Base-by-base conservation (phyloP, 2,329 filamentous ascomycete species). In the Alternaria novae-zelandiae region DNA sequence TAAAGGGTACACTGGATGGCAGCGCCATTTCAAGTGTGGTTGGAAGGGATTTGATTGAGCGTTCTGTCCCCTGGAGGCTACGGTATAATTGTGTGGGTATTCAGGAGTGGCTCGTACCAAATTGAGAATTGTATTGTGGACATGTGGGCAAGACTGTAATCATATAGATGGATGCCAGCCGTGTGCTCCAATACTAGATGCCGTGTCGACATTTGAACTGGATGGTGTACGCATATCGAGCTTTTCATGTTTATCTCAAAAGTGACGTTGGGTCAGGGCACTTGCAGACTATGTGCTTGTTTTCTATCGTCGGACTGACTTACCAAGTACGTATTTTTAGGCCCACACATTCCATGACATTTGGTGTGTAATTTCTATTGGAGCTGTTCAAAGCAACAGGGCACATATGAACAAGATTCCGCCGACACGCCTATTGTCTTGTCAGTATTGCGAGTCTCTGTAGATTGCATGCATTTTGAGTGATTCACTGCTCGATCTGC, bases 1-100 rank as follows among this genome's bases (percentile, higher is more conserved):
- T 12, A 41, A 41, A 41, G 36, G 36, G 36, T 41, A 10, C 36
- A 46, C 15, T 15, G 65, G 59, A 4, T 67, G 55, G 51, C 50
- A 54, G 23, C 62, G 65, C 5, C 20, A 26, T 13, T 67, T 62
- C 17, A 43, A 53, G 20, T 67, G 65, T 26, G 59, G 28, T 6
- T 59, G 45, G 54, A 58, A 46, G 21, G 64, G 63, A 11, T 69
- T 44, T 44, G 53, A 54, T n/a, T 54, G 13, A 54, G 20, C n/a
- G 4, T 13, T 43, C n/a, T 32, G n/a, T 53, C 20, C 8, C 10
- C 28, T 5, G 13, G 11, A 17, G 21, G 20, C 36, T 11, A 36
- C 5, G 49, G 12, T 17, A 53, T 2, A 36, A 17, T 11, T 8
- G 10, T 23, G 20, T 36, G 32, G 13, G 0, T 21, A 53, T 36